Base-by-base conservation (phyloP, 2,329 filamentous ascomycete genomes). In the Cladosporium phlei region DNA sequence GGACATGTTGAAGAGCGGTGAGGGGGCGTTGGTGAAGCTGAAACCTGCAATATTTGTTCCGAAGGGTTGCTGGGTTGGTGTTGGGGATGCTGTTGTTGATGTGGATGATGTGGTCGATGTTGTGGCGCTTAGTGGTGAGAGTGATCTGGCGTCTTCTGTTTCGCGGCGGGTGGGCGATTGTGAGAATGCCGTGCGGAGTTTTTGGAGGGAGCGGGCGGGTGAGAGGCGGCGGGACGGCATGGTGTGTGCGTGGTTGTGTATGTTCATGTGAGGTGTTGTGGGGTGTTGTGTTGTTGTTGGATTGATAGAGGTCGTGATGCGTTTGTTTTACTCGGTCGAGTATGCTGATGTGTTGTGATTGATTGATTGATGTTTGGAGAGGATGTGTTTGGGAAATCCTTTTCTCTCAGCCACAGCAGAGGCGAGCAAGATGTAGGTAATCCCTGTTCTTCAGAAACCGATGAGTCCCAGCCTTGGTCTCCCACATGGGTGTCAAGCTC, bases 181-280 rank as follows among this genome's bases (percentile, higher is more conserved):
- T 6, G 40, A 46, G 38, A 62, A 58, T 10, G 52, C 55, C 14
- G 61, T 61, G 28, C 52, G 42, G n/a, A 62, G 56, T 14, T 53
- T 51, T 34, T 55, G 58, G 42, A 62, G 57, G 10, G 59, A 63
- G 27, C 50, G 49, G 8, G 54, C 32, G 10, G 59, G 56, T 27
- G 54, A 53, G 44, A 56, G 53, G 14, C 49, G 43, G 30, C 32
- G 25, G 32, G 47, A 51, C 22, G 53, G 35, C 52, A 56, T 54
- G 21, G 17, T 51, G 16, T 22, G 35, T 19, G 16, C 5, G 22
- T 35, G 33, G 22, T 28, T 14, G 19, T 45, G 21, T n/a, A n/a
- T n/a, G n/a, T n/a, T n/a, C n/a, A n/a, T n/a, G n/a, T 24, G 40
- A 12, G 22, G 38, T 27, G 20, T 38, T 50, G 29, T 50, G 29